Evolutionary conservation across 352 stramenopile genomes (phyloP).

Genomic region (Elongisporangium undulatum): DNA sequence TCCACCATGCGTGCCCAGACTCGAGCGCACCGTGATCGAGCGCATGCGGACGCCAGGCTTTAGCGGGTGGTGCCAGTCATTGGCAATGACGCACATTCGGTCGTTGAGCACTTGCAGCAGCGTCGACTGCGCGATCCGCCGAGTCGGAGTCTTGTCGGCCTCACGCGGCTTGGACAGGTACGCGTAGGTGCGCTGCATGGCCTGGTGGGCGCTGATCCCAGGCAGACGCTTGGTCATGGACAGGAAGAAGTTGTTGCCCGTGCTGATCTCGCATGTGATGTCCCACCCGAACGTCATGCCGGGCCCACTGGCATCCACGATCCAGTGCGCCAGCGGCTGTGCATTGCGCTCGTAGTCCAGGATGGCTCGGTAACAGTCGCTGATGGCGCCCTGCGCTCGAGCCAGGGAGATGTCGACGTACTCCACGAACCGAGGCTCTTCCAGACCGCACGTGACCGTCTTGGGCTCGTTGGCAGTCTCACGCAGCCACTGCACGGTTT

Average conservation of each 20-base stretch:
- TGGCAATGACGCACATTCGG: constrained; percentile 25
- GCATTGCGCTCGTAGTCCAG: neutral
- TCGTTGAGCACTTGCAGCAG: constrained; percentile 36
- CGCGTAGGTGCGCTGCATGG: neutral
- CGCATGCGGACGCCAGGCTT: constrained; percentile 28
- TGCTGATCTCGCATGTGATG: neutral
- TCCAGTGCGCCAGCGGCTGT: neutral
- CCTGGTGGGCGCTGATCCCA: neutral
- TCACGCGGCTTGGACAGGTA: constrained; percentile 23
- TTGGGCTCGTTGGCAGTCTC: neutral
- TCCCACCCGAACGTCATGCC: neutral
- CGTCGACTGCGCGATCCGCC: constrained; percentile 31
- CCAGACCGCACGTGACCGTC: neutral
- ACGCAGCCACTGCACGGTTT: neutral
- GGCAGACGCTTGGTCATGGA: neutral
- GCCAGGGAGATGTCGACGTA: neutral
- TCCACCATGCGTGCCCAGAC: constrained; percentile 15
- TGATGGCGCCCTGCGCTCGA: neutral
- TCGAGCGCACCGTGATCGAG: constrained; percentile 33
- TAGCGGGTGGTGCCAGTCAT: constrained; percentile 33
- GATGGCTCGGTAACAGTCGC: neutral
- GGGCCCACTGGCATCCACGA: neutral
- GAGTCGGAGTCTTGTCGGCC: constrained; percentile 22
- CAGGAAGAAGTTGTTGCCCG: neutral
- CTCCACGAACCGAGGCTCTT: neutral